These are phyloP conservation scores for Penicillium coprophilum DNA, from an alignment of 495 filamentous ascomycete genomes.

Conservation along the genomic window DNA sequence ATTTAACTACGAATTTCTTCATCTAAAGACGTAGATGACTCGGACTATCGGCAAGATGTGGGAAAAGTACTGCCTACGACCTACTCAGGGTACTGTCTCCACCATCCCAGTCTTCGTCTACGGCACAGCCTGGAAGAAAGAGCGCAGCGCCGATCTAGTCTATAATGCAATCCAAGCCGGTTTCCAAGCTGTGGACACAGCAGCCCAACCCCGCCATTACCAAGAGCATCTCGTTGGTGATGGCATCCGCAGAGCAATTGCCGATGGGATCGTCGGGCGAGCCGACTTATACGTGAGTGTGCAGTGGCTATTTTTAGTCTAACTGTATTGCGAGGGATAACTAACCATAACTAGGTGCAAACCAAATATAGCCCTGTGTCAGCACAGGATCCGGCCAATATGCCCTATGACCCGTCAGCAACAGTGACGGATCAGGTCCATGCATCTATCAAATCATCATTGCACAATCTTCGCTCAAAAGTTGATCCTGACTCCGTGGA, in stretches of 20 bases:
- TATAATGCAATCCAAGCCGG: constrained; percentile 66
- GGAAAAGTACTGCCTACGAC: constrained; percentile 37
- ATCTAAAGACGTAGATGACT: constrained; percentile 21
- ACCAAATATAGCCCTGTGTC: constrained; percentile 72
- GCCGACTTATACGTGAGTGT: constrained; percentile 59
- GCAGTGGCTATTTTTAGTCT: neutral
- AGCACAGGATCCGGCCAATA: constrained; percentile 57
- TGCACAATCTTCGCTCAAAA: constrained; percentile 58
- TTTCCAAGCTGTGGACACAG: constrained; percentile 75
- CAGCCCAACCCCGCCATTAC: constrained; percentile 78
- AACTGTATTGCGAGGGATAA: neutral
- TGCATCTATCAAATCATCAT: constrained; percentile 63
- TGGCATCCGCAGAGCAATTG: constrained; percentile 59
- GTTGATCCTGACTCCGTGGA: constrained; percentile 31
- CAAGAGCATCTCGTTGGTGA: constrained; percentile 69
- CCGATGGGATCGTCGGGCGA: constrained; percentile 56
- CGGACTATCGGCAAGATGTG: constrained; percentile 34
- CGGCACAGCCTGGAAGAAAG: constrained; percentile 88
- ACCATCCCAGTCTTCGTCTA: constrained; percentile 64
- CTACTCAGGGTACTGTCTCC: constrained; percentile 28
- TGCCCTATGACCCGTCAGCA: constrained; percentile 57
- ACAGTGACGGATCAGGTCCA: constrained; percentile 61
- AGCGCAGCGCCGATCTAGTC: constrained; percentile 63
- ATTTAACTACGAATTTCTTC: neutral
- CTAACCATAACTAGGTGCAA: constrained; percentile 58